Conservation (phyloP, 1,284 basidiomycete species). For the Rhodotorula sp. region DNA sequence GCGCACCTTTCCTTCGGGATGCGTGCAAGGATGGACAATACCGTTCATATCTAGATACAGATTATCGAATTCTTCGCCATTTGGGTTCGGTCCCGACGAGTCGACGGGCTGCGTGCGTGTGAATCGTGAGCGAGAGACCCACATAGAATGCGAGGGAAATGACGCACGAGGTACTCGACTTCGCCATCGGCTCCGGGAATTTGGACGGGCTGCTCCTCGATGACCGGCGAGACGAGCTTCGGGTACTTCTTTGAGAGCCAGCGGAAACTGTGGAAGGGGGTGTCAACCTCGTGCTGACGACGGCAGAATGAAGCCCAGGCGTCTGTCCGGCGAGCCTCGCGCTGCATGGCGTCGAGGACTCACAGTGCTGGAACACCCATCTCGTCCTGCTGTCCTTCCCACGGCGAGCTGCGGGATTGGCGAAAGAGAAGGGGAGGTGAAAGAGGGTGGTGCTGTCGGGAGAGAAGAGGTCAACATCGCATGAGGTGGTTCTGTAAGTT, state of each 20-base stretch:
- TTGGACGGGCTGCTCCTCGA: conserved; percentile 75
- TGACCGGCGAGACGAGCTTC: conserved; percentile 74
- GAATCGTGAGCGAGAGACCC: neutral
- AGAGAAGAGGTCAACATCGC: too few relatives aligned
- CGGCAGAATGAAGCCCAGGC: too few relatives aligned
- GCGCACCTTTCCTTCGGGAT: conserved; percentile 86
- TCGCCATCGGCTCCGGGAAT: conserved; percentile 58
- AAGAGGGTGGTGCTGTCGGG: too few relatives aligned
- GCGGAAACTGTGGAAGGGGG: conserved; percentile 5
- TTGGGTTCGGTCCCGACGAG: conserved; percentile 85
- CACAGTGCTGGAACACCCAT: too few relatives aligned
- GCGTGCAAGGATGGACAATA: conserved; percentile 96
- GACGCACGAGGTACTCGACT: conserved; percentile 57
- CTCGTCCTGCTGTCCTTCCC: too few relatives aligned
- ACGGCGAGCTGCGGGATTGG: too few relatives aligned
- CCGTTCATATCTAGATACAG: conserved; percentile 94
- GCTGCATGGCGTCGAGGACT: too few relatives aligned
- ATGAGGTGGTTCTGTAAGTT: too few relatives aligned
- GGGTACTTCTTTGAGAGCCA: conserved; percentile 67
- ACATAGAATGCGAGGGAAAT: neutral
- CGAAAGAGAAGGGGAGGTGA: too few relatives aligned
- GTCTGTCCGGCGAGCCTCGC: too few relatives aligned
- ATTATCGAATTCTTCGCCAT: conserved; percentile 92
- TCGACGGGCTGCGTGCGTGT: conserved; percentile 61
- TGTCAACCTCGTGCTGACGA: too few relatives aligned